These are phyloP conservation scores for Akanthomyces lecanii DNA, from an alignment of 2,329 filamentous ascomycete species.

Conservation along the genomic window DNA sequence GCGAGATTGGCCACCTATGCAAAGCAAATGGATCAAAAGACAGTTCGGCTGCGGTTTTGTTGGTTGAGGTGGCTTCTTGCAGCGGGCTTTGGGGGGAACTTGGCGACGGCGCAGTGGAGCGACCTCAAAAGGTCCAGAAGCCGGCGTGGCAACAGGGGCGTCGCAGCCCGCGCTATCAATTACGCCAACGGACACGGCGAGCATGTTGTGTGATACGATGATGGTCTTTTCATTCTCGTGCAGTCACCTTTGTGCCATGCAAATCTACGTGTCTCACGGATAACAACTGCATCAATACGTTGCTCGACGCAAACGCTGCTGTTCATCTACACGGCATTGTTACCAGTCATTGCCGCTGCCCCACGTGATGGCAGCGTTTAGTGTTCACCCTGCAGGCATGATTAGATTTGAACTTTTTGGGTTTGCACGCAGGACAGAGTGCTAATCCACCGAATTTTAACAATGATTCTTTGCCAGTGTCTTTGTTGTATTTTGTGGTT, in stretches of 20 bases:
- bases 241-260: background rate
- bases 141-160: constrained; percentile 15
- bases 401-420: background rate
- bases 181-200: background rate
- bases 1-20: constrained; percentile 6
- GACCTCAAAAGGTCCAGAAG: constrained; percentile 13
- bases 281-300: background rate
- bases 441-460: too few species aligned
- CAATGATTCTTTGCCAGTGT: too few species aligned
- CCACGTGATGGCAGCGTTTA: constrained; percentile 4
- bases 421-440: background rate
- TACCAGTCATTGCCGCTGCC: background rate
- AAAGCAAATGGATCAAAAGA: constrained; percentile 1
- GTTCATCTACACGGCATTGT: background rate
- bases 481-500: too few species aligned
- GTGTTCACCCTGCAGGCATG: background rate
- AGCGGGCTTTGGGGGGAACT: constrained; percentile 14
- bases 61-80: constrained; percentile 17
- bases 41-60: constrained; percentile 9
- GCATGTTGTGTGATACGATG: background rate
- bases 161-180: background rate
- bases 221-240: background rate
- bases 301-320: background rate
- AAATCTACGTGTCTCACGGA: background rate
- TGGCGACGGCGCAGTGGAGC: constrained; percentile 10